phyloP scores from a whole-genome alignment of 352 stramenopile genomes.

The Globisporangium emineosum region DNA sequence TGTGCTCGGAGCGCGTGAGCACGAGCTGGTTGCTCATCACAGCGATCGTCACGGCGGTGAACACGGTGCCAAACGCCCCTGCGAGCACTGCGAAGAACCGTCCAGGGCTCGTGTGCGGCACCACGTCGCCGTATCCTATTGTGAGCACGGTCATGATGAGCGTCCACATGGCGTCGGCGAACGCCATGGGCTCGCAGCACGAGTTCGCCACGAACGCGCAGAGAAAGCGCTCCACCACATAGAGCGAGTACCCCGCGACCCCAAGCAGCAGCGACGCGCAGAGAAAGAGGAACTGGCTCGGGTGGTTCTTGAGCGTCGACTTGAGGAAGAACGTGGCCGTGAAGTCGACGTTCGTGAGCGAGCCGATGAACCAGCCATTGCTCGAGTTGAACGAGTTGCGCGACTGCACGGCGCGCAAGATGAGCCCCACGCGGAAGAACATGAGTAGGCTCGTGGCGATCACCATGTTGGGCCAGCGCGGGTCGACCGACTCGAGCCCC shows the following conservation, averaged over 20 bases:
- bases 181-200: constrained; percentile 51
- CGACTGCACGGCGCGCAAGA: constrained; percentile 57
- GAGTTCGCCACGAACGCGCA: constrained; percentile 54
- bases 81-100: constrained; percentile 49
- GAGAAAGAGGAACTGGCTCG: constrained; percentile 40
- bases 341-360: constrained; percentile 80
- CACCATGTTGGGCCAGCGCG: constrained; percentile 54
- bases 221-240: constrained; percentile 67
- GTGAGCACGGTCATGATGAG: constrained; percentile 76
- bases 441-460: constrained; percentile 60
- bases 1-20: constrained; percentile 74
- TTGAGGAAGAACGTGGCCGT: constrained; percentile 72
- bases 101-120: constrained; percentile 46
- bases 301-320: constrained; percentile 68
- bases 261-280: constrained; percentile 40
- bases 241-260: constrained; percentile 57
- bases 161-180: constrained; percentile 56
- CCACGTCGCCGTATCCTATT: constrained; percentile 68
- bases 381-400: constrained; percentile 75
- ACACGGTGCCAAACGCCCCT: constrained; percentile 49
- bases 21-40: constrained; percentile 74
- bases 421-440: constrained; percentile 50
- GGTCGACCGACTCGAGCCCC: constrained; percentile 60
- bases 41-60: constrained; percentile 69
- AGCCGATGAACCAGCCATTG: constrained; percentile 79